Conservation (phyloP, 129 eudicot genomes). For the Tagetes erecta region DNA sequence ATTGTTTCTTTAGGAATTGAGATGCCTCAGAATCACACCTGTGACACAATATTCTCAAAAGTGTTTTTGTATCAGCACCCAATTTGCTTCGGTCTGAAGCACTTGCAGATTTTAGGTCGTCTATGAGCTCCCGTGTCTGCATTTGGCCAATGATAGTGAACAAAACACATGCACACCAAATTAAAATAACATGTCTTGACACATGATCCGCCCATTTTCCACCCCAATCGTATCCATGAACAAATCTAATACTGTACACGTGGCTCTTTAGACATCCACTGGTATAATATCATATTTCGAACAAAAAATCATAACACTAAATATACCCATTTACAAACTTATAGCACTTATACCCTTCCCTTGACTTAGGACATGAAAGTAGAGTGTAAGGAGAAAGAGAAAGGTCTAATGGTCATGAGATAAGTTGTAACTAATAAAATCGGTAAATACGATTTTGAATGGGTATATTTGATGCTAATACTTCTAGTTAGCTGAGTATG, state of each 20-base stretch:
- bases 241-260: neutral
- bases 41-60: conserved; percentile 83
- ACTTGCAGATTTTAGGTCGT: conserved; percentile 75
- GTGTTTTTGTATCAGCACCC: conserved; percentile 84
- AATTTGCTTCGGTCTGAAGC: conserved; percentile 68
- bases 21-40: conserved; percentile 91
- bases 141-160: conserved; percentile 22
- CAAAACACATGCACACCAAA: neutral
- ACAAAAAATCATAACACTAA: neutral
- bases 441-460: neutral
- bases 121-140: conserved; percentile 92
- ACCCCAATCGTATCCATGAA: neutral
- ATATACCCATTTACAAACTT: neutral
- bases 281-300: neutral
- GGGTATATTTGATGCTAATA: neutral
- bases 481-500: neutral
- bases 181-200: neutral
- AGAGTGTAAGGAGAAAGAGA: neutral
- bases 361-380: neutral
- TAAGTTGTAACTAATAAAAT: neutral
- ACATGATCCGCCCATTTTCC: neutral
- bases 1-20: conserved; percentile 96
- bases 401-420: neutral
- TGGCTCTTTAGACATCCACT: neutral
- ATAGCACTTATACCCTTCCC: neutral